Conservation (phyloP, 208 protist species). For the Trypanosoma rangeli region DNA sequence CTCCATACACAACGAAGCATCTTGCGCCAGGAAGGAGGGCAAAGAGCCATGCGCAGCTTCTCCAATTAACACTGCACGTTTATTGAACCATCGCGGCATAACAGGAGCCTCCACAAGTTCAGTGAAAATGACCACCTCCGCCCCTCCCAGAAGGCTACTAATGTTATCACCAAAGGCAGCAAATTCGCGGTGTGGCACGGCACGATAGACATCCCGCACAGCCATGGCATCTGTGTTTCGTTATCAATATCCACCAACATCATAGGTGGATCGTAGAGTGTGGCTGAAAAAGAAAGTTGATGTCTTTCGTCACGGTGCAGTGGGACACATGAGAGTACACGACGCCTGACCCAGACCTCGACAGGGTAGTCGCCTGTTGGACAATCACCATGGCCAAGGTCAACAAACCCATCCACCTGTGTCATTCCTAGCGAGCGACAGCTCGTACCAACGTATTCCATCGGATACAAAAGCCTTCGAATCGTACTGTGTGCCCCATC, state of each 20-base stretch:
- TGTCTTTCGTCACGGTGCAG: constrained; percentile 45
- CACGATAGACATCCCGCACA: constrained; percentile 45
- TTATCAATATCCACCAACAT: constrained; percentile 51
- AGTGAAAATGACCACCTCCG: constrained; percentile 61
- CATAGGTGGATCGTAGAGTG: constrained; percentile 50
- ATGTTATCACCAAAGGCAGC: constrained; percentile 48
- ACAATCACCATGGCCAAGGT: constrained; percentile 32
- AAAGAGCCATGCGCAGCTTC: constrained; percentile 84
- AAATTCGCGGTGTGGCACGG: constrained; percentile 58
- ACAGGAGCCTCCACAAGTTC: constrained; percentile 84
- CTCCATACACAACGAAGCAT: constrained; percentile 87
- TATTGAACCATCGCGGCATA: constrained; percentile 91
- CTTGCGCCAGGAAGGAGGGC: constrained; percentile 83
- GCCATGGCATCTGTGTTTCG: constrained; percentile 45
- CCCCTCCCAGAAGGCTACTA: constrained; percentile 32
- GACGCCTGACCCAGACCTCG: constrained; percentile 59
- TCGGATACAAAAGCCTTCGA: constrained; percentile 75
- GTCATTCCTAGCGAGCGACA: constrained; percentile 68
- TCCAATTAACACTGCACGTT: constrained; percentile 80
- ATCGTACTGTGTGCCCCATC: constrained; percentile 87
- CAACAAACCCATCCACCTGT: constrained; percentile 78
- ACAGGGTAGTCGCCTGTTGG: constrained; percentile 52
- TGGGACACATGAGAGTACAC: constrained; percentile 46
- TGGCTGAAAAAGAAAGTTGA: constrained; percentile 70
- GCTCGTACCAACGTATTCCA: constrained; percentile 67